These are phyloP conservation scores for Verbascum thapsus DNA, from an alignment of 257 asterid genomes.

Conservation along the genomic window DNA sequence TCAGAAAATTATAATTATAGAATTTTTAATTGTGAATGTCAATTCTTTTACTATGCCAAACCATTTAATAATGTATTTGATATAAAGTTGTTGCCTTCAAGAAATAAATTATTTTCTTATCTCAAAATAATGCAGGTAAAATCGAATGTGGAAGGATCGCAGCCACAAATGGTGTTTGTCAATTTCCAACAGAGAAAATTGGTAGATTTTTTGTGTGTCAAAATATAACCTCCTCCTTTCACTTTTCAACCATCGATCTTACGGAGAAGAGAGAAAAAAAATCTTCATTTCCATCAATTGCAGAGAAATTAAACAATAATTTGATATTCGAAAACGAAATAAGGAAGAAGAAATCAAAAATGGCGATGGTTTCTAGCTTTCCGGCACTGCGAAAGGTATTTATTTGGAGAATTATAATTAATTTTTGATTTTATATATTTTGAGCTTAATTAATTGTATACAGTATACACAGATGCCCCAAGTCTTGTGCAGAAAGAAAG, in stretches of 20 bases:
- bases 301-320: neutral
- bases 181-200: neutral
- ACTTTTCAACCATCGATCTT: slow-evolving; percentile 2
- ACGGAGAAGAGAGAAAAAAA: slow-evolving; percentile 18
- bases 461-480: slow-evolving; percentile 51
- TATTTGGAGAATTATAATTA: too few species aligned
- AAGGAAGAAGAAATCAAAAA: slow-evolving; percentile 28
- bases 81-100: too few species aligned
- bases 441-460: too few species aligned
- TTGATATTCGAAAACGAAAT: too few species aligned
- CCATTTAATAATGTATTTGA: too few species aligned
- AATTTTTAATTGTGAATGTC: too few species aligned
- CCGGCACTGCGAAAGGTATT: slow-evolving; percentile 52
- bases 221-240: slow-evolving; percentile 19
- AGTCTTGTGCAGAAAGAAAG: slow-evolving; percentile 71
- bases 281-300: slow-evolving; percentile 11
- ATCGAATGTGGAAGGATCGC: slow-evolving; percentile 11
- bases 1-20: too few species aligned
- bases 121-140: neutral
- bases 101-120: too few species aligned
- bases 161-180: slow-evolving; percentile 27
- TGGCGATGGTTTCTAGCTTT: slow-evolving; percentile 53
- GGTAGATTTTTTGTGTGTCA: neutral
- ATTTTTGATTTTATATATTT: too few species aligned
- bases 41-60: too few species aligned